A percentile compares a stretch with the other conserved stretches of the same genome.
These are phyloP conservation scores for Chaetomium sp. DNA, from an alignment of 2,329 filamentous ascomycete genomes.

Conservation along the genomic window DNA sequence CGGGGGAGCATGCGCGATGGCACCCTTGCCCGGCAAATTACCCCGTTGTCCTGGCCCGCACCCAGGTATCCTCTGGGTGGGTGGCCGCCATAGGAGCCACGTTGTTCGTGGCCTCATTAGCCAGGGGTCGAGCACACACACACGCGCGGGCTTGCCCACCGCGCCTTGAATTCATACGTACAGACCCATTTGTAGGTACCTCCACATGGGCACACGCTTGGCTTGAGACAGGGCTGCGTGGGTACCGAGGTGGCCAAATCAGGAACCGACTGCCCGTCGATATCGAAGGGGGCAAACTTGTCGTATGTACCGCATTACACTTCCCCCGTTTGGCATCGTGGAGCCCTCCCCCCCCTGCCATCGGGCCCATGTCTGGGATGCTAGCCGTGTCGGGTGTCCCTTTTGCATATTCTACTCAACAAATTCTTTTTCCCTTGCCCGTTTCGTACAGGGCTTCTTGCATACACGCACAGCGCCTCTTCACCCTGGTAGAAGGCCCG, in stretches of 20 bases:
- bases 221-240: slow-evolving; percentile 21
- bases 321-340: neutral
- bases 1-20: slow-evolving; percentile 20
- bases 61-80: slow-evolving; percentile 27
- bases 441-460: slow-evolving; percentile 21
- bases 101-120: slow-evolving; percentile 41
- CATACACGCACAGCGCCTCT: slow-evolving; percentile 25
- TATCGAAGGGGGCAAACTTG: slow-evolving; percentile 24
- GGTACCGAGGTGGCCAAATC: slow-evolving; percentile 26
- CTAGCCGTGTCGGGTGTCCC: slow-evolving; percentile 18
- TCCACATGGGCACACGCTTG: slow-evolving; percentile 2
- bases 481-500: slow-evolving; percentile 23
- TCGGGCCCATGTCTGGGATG: slow-evolving; percentile 24
- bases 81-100: slow-evolving; percentile 42
- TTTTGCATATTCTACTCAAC: neutral
- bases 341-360: slow-evolving; percentile 10
- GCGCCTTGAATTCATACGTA: slow-evolving; percentile 28
- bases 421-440: slow-evolving; percentile 17
- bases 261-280: slow-evolving; percentile 27
- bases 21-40: slow-evolving; percentile 37
- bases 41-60: slow-evolving; percentile 34
- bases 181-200: neutral
- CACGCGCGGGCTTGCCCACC: slow-evolving; percentile 30
- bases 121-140: slow-evolving; percentile 32
- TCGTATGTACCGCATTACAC: slow-evolving; percentile 7